These are phyloP conservation scores for Diaporthe citrichinensis DNA, from an alignment of 2,329 filamentous ascomycete genomes.

Conservation along the genomic window DNA sequence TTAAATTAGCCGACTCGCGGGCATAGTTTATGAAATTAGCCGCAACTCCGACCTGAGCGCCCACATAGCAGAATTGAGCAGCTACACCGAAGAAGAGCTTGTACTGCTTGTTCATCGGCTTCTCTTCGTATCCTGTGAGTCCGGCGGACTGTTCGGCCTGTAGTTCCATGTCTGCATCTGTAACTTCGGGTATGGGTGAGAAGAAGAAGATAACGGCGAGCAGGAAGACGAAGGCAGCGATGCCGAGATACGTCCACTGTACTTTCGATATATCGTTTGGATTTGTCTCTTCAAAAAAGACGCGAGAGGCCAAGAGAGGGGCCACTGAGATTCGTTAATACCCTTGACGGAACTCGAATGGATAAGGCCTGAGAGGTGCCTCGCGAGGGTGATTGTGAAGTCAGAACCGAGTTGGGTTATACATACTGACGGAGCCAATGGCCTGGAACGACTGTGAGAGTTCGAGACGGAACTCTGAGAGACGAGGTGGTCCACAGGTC, in stretches of 20 bases:
- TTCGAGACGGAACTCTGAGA: constrained; percentile 80
- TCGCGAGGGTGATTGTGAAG: neutral
- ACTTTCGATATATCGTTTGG: constrained; percentile 73
- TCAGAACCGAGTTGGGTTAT: neutral
- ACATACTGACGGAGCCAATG: constrained; percentile 71
- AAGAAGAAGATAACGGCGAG: constrained; percentile 76
- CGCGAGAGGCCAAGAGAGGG: constrained; percentile 78
- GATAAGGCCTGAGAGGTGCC: neutral
- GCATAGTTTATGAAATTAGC: constrained; percentile 80
- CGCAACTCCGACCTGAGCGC: constrained; percentile 76
- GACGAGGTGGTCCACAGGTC: constrained; percentile 71
- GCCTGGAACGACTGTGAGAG: constrained; percentile 82
- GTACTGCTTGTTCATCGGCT: constrained; percentile 77
- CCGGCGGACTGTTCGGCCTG: constrained; percentile 67
- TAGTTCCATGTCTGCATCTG: constrained; percentile 74
- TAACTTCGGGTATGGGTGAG: constrained; percentile 78
- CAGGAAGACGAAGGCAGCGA: constrained; percentile 77
- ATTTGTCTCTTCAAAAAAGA: constrained; percentile 75
- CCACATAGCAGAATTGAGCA: constrained; percentile 83
- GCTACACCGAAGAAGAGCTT: constrained; percentile 80
- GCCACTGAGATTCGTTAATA: constrained; percentile 58
- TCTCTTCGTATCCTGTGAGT: constrained; percentile 64
- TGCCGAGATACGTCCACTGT: constrained; percentile 81
- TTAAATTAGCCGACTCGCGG: constrained; percentile 68
- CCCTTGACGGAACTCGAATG: neutral